These are phyloP conservation scores for Cryphonectria parasitica DNA, from an alignment of 2,329 filamentous ascomycete species.

Conservation along the genomic window DNA sequence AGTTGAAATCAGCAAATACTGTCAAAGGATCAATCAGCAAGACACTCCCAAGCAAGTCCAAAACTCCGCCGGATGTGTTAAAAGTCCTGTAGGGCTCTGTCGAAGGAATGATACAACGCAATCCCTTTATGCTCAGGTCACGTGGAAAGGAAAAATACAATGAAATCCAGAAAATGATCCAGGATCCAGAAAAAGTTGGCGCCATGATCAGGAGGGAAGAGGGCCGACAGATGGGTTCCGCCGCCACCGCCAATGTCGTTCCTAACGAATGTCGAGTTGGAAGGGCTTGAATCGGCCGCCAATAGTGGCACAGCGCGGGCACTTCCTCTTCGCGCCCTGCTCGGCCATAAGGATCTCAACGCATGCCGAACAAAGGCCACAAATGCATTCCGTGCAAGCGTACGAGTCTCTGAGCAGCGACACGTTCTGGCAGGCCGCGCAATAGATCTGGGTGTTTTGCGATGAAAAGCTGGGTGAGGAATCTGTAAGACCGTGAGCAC, in stretches of 20 bases:
- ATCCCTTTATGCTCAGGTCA: slow-evolving; percentile 25
- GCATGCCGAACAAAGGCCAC: slow-evolving; percentile 86
- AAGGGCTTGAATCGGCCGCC: slow-evolving; percentile 84
- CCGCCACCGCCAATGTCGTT: background rate
- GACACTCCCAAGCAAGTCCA: slow-evolving; percentile 8
- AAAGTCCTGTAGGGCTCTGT: slow-evolving; percentile 10
- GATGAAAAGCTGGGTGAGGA: slow-evolving; percentile 76
- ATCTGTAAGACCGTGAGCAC: slow-evolving; percentile 64
- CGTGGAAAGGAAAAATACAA: slow-evolving; percentile 28
- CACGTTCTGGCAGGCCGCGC: slow-evolving; percentile 80
- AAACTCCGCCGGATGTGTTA: slow-evolving; percentile 26
- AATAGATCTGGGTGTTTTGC: slow-evolving; percentile 86
- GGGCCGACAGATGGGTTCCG: slow-evolving; percentile 8
- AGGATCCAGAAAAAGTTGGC: slow-evolving; percentile 1
- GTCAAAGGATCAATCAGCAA: slow-evolving; percentile 26
- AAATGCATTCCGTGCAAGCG: slow-evolving; percentile 95
- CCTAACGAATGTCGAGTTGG: slow-evolving; percentile 77
- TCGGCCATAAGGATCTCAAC: slow-evolving; percentile 80
- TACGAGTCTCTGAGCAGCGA: slow-evolving; percentile 82
- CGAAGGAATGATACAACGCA: slow-evolving; percentile 21
- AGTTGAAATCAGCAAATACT: slow-evolving; percentile 21
- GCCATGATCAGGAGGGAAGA: background rate
- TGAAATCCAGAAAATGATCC: slow-evolving; percentile 2
- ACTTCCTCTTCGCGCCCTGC: slow-evolving; percentile 75
- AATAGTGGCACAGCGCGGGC: slow-evolving; percentile 77